These are phyloP conservation scores for Suillus lakei DNA, from an alignment of 768 basidiomycete genomes.

Conservation along the genomic window DNA sequence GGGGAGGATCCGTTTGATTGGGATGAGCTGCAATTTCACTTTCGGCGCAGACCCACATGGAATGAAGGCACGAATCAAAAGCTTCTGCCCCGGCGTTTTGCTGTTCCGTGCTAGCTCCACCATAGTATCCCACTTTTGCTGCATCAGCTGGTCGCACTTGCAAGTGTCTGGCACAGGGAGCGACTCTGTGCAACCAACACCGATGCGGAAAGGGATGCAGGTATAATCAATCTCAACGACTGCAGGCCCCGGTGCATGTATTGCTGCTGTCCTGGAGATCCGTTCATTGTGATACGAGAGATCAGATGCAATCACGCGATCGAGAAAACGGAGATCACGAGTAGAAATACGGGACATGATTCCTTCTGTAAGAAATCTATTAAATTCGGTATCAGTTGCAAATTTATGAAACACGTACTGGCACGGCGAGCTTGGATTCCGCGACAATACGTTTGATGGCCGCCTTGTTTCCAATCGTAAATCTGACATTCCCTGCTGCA, in stretches of 20 bases:
- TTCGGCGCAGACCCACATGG: conserved; percentile 28
- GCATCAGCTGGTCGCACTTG: conserved; percentile 24
- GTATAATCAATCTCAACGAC: conserved; percentile 34
- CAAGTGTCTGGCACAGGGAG: conserved; percentile 22
- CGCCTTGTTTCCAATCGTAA: conserved; percentile 34
- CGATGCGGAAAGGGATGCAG: conserved; percentile 18
- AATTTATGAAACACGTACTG: conserved; percentile 17
- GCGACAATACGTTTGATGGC: conserved; percentile 29
- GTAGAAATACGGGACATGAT: conserved; percentile 24
- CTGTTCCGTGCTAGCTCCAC: conserved; percentile 28
- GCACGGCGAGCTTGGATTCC: conserved; percentile 32
- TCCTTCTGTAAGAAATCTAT: conserved; percentile 20
- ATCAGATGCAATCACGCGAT: conserved; percentile 26
- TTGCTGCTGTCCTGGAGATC: conserved; percentile 18
- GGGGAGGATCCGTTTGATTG: conserved; percentile 23
- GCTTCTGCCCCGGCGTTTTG: conserved; percentile 21
- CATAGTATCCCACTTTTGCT: conserved; percentile 31
- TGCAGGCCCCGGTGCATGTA: conserved; percentile 15
- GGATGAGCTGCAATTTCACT: conserved; percentile 30
- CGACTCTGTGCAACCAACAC: conserved; percentile 21
- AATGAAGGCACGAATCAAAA: conserved; percentile 34
- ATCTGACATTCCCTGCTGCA: conserved; percentile 36
- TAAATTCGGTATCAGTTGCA: not conserved
- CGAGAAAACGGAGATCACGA: conserved; percentile 28
- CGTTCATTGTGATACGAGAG: conserved; percentile 19